These are phyloP conservation scores for Beauveria scarabaeidicola DNA, from an alignment of 2,329 filamentous ascomycete genomes.

Conservation along the genomic window DNA sequence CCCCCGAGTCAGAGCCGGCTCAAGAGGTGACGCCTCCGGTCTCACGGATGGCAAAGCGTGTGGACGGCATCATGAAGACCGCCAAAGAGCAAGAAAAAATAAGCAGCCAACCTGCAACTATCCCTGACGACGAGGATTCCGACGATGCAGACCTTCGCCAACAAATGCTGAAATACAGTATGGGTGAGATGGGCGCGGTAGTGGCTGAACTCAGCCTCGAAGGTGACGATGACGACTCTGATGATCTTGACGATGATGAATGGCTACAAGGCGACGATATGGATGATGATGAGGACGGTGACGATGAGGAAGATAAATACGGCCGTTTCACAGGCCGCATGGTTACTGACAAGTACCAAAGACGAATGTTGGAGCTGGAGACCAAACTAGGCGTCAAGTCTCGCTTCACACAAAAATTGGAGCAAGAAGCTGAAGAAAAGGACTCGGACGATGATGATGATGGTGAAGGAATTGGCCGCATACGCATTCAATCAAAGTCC, in stretches of 20 bases:
- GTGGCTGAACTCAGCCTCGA: conserved; percentile 88
- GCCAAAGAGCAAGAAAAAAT: conserved; percentile 47
- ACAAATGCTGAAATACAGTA: conserved; percentile 84
- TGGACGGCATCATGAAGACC: conserved; percentile 49
- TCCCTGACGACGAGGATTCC: conserved; percentile 65
- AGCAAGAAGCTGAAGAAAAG: conserved; percentile 37
- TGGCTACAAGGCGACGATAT: conserved; percentile 46
- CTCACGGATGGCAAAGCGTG: conserved; percentile 35
- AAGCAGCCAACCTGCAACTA: conserved; percentile 38
- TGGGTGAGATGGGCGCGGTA: conserved; percentile 82
- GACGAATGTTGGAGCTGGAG: conserved; percentile 80
- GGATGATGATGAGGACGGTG: conserved; percentile 42
- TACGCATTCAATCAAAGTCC: conserved; percentile 30
- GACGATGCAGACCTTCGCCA: conserved; percentile 74
- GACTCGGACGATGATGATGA: conserved; percentile 30
- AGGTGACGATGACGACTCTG: conserved; percentile 51
- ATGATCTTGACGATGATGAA: conserved; percentile 42
- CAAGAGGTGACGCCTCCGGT: conserved; percentile 16
- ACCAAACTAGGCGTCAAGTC: conserved; percentile 58
- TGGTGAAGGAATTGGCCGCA: conserved; percentile 48
- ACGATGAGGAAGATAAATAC: conserved; percentile 68
- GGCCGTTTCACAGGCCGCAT: conserved; percentile 62
- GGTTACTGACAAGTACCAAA: conserved; percentile 65
- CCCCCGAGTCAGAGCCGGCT: conserved; percentile 17
- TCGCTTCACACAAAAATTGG: conserved; percentile 41